Percentiles rank a stretch among this genome's conserved stretches.
Conservation (phyloP, 352 stramenopile species). For the Salisapilia sapeloensis region DNA sequence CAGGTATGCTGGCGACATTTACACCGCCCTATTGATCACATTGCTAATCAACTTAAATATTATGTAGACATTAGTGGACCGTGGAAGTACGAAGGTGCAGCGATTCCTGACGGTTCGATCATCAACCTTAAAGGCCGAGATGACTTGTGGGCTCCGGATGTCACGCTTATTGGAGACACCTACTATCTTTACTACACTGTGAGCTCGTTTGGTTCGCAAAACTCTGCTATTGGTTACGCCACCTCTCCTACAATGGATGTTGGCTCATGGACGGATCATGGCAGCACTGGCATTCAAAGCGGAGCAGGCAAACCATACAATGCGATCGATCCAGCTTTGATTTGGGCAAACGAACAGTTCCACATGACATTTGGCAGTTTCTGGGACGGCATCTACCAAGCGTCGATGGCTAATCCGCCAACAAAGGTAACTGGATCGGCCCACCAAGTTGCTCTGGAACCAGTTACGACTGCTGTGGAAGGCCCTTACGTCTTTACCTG, state of each 20-base stretch:
- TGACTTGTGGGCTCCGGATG: slow-evolving; percentile 27
- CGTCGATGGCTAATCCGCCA: not conserved
- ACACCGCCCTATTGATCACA: too few species aligned
- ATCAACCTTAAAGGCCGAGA: slow-evolving; percentile 26
- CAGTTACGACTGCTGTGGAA: slow-evolving; percentile 17
- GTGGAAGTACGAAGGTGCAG: slow-evolving; percentile 23
- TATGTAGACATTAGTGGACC: slow-evolving; percentile 19
- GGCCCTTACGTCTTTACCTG: slow-evolving; percentile 17
- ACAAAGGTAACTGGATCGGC: slow-evolving; percentile 12
- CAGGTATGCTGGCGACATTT: too few species aligned
- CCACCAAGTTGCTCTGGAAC: slow-evolving; percentile 12
- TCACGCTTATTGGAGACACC: slow-evolving; percentile 19
- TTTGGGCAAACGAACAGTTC: slow-evolving; percentile 12
- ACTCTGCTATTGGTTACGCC: slow-evolving; percentile 22
- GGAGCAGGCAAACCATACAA: slow-evolving; percentile 22
- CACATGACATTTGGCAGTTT: slow-evolving; percentile 33
- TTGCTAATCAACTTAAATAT: too few species aligned
- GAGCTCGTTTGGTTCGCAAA: slow-evolving; percentile 21
- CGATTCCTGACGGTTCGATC: slow-evolving; percentile 15
- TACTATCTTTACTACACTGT: slow-evolving; percentile 51
- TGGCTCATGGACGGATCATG: slow-evolving; percentile 15
- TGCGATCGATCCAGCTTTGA: slow-evolving; percentile 28
- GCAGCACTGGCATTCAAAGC: slow-evolving; percentile 16
- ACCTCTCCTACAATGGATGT: slow-evolving; percentile 23
- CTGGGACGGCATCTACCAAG: slow-evolving; percentile 1